Evolutionary conservation across 495 filamentous ascomycete genomes (phyloP), one percentile per base, ranked within the genome.

Genomic region (Penicillium salamii): DNA sequence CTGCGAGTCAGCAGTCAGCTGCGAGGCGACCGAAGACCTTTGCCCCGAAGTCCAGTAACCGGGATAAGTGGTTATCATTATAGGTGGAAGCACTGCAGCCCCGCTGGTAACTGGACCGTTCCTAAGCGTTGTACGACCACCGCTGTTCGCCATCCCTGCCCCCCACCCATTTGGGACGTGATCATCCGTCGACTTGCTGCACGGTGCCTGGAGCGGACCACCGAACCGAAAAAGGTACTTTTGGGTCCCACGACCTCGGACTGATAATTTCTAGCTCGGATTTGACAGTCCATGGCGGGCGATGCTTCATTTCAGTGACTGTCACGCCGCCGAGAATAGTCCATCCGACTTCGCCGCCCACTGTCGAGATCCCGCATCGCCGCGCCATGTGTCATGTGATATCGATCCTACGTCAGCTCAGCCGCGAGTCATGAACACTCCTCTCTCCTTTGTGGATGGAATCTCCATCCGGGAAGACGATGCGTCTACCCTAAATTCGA

Each of bases 311-410:
- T 50, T 45, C 50, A 39, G 45, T 37, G 24, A 52, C 35, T 55
- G 37, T 47, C 47, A 33, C 26, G 36, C 46, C 32, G 37, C 13
- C 13, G 12, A 33, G 35, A 39, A 40, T 44, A 45, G 38, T 33
- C 52, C 50, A 11, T 47, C 46, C 39, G 40, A 51, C 36, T 38
- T 46, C n/a, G 14, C 49, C 19, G 19, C 31, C 34, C 35, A 21
- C 35, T 38, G 42, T 24, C 49, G 37, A 20, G 17, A 47, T 46
- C 31, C 34, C 20, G 40, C 40, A 32, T 38, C 32, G 49, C 23
- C 52, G 47, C 50, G 46, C 36, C 42, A 65, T 62, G 61, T 42
- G 53, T 62, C 59, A 59, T 52, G 49, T 62, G 59, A 59, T 55
- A 44, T 41, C 12, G 34, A 44, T 32, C 23, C 19, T 36, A 17